Base-by-base conservation (phyloP, 2,329 filamentous ascomycete genomes). In the Exophiala sp. region DNA sequence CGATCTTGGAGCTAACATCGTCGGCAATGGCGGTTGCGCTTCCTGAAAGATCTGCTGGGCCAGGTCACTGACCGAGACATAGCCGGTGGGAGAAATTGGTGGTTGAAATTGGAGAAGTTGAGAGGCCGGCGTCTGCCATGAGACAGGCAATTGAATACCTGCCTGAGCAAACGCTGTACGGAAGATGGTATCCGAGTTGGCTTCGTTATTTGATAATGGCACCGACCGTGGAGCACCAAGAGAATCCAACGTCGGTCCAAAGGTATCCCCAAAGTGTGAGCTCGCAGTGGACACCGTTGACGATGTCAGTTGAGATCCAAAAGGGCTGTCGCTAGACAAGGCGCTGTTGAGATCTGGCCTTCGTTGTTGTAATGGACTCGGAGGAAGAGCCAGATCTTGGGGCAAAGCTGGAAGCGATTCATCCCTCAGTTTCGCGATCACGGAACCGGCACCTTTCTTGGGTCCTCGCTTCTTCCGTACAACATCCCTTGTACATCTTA, bases 371-470 rank as follows among this genome's bases (percentile, higher is more conserved):
- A 61, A 38, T 14, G 2, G 55, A 53, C 9, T 59, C 19, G 56
- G 40, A n/a, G 58, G 59, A 5, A 61, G 47, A 34, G 38, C 49
- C n/a, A 42, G 30, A 30, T 59, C 59, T 40, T 60, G 54, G 8
- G 43, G 29, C 18, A 13, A 52, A 39, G 5, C 39, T 40, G 10
- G 46, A 14, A 53, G 52, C 24, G 42, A 50, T 42, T 61, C 59
- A 48, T 59, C 59, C 29, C 59, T 50, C 42, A 61, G 48, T 48
- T 56, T 59, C 23, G 59, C 58, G 32, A 61, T 60, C 21, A 61
- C 58, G 6, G 58, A 60, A n/a, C 59, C 59, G 35, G 59, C 60
- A 23, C 59, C 59, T 41, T 60, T 61, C 51, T 61, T 61, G 14
- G 59, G 59, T 19, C 59, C 58, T 50, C 58, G 50, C 45, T 60